Base-by-base conservation (phyloP, 805 yeast species). In the Nakazawaea siamensis region DNA sequence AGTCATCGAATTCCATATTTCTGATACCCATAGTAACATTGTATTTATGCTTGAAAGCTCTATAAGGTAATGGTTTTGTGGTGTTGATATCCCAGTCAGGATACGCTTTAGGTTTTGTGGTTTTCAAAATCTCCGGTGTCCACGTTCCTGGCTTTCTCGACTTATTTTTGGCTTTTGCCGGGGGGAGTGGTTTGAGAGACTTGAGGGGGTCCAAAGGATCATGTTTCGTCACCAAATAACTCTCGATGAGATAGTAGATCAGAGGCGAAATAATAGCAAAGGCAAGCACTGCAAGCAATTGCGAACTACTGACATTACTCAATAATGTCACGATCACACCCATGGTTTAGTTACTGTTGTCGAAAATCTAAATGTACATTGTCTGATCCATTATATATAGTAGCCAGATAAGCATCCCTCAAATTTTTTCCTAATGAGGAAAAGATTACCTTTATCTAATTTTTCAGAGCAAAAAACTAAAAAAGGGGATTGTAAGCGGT, bases 1-100 rank as follows among this genome's bases (percentile, higher is more conserved):
- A 78, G 33, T 60, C 61, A 35, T 70, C 58, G 66, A 69, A 70
- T 32, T 74, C 71, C 80, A 76, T 69, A 39, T 58, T 59, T 43
- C 85, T 58, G 28, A 77, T 76, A 5, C 85, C 86, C 86, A 78
- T 78, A 17, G 79, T 78, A 32, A 78, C 66, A 44, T 59, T 67
- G 49, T 78, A 78, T 40, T 70, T 73, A 52, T 74, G 79, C 48
- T 67, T 75, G 57, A 78, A 79, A 0, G 85, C 82, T 31, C 83
- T 58, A 47, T 76, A 76, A n/a, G 81, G 77, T 24, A 72, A 48
- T 1, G 82, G 80, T 37, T 53, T 57, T 4, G 81, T 75, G 3
- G 55, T 56, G 10, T 54, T 52, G 32, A 69, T 51, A 37, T 68
- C 65, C 80, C 80, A 75, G 44, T 62, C 49, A 16, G 58, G 53